Evolutionary conservation across 371 early-diverging fungal genomes (phyloP).

Genomic region (Syncephalastrum monosporum): DNA sequence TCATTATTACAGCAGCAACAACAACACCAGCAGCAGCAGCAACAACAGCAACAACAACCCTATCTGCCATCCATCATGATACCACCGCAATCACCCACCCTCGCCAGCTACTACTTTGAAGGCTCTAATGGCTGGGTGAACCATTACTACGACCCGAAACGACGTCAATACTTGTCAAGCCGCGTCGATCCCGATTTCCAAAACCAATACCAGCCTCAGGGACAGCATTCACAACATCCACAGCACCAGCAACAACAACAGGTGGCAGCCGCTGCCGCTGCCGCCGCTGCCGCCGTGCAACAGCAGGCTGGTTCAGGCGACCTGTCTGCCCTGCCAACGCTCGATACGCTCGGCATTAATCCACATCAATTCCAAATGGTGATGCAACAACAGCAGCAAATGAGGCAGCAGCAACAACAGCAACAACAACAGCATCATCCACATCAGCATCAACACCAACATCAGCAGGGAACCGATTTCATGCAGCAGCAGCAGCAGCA

Average conservation of each 20-base stretch:
- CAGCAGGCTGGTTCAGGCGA: conserved; percentile 20
- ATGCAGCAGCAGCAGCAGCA: conserved; percentile 13
- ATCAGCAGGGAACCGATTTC: no score
- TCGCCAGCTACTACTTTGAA: conserved; percentile 52
- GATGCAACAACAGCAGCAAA: conserved; percentile 30
- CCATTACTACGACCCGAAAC: conserved; percentile 43
- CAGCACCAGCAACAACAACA: conserved; percentile 18
- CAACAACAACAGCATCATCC: conserved; percentile 18
- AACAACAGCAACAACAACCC: conserved; percentile 19
- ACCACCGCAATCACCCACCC: conserved; percentile 49
- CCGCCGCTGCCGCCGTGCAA: conserved; percentile 10
- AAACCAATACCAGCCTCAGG: conserved; percentile 27
- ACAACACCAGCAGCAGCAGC: conserved; percentile 1
- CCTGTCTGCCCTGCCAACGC: conserved; percentile 9
- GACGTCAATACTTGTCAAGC: conserved; percentile 39
- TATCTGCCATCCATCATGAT: conserved; percentile 47
- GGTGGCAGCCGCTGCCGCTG: neutral
- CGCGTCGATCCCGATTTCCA: conserved; percentile 38
- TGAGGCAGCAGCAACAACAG: conserved; percentile 15
- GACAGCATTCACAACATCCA: conserved; percentile 22
- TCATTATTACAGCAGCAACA: no score
- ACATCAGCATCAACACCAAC: conserved; percentile 17
- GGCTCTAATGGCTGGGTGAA: conserved; percentile 42
- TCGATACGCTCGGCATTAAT: conserved; percentile 16
- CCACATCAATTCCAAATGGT: conserved; percentile 28